Evolutionary conservation across 108 stramenopile genomes (phyloP), one percentile per base, ranked within the genome.

Genomic region (Cylindrotheca fusiformis): DNA sequence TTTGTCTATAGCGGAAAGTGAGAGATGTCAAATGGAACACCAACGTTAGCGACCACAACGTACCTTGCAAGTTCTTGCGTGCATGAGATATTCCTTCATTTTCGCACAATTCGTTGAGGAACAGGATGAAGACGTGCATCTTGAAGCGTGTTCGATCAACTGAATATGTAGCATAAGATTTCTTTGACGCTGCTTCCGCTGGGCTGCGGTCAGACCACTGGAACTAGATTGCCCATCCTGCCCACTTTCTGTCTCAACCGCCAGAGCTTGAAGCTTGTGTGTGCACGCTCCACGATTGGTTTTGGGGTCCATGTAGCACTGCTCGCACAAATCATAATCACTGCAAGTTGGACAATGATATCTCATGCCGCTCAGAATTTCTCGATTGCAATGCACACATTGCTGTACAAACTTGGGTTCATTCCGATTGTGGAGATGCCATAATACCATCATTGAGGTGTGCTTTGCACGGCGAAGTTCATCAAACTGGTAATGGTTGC

Each of bases 401-500:
- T 86, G 85, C 53, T 91, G 90, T 5, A 98, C 92, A 74, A 97
- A 97, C 55, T 95, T 94, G 1, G 97, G 95, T 27, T 88, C 96
- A 62, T 96, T 94, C 0, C 94, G 85, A 66, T 98, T 97, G 80
- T 96, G 96, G 45, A 98, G 80, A 67, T 99, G 99, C 90, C 98
- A 98, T 61, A 99, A 63, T 4, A 98, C 92, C 99, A 99, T 98
- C 97, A 98, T 97, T 1, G 92, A 94, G 23, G 96, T 95, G 70
- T 99, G 98, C 81, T 99, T 99, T 18, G 96, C 97, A 33, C 98
- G 73, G 32, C 99, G 80, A 29, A 98, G 79, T 65, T 97, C 89
- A 70, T 99, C 98, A 62, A 98, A 99, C 71, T 99, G 99, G 71
- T 98, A 99, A 74, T 99, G 97, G 66, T 99, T 99, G 21, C 95